Conservation (phyloP, 2,329 filamentous ascomycete genomes). For the Botrytis fabae region DNA sequence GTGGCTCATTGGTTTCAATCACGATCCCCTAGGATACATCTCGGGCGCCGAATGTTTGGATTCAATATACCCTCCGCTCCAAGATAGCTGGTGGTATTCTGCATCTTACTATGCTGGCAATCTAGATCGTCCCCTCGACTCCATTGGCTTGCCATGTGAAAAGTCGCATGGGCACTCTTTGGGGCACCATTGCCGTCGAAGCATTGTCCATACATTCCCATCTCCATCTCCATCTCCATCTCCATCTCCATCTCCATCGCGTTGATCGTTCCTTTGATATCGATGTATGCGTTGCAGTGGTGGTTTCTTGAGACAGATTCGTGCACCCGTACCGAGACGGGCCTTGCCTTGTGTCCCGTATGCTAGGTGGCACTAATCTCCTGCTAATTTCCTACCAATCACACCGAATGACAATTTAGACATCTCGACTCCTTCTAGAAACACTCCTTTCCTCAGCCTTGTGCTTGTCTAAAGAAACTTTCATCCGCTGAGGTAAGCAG, state of each 20-base stretch:
- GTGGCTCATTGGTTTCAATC: not conserved
- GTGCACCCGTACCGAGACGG: not conserved
- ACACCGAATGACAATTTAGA: not conserved
- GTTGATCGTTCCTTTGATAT: not conserved
- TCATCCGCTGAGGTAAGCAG: not conserved
- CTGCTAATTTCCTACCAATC: not conserved
- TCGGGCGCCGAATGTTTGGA: not conserved
- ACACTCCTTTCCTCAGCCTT: slow-evolving; percentile 4
- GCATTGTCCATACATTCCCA: not conserved
- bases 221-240: not conserved
- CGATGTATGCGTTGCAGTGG: not conserved
- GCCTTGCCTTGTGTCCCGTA: not conserved
- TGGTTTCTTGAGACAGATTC: not conserved
- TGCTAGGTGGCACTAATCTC: not conserved
- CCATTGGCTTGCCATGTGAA: not conserved
- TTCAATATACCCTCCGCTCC: not conserved
- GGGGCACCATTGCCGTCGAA: not conserved
- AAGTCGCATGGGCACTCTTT: not conserved
- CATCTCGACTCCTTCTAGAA: not conserved
- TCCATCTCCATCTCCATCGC: not conserved
- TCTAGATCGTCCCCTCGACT: not conserved
- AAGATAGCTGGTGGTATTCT: not conserved
- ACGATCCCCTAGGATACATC: not conserved
- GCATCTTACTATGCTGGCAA: not conserved
- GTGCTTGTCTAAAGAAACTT: not conserved